Evolutionary conservation across 768 basidiomycete species (phyloP).

Genomic region (Leccinellum albellum): DNA sequence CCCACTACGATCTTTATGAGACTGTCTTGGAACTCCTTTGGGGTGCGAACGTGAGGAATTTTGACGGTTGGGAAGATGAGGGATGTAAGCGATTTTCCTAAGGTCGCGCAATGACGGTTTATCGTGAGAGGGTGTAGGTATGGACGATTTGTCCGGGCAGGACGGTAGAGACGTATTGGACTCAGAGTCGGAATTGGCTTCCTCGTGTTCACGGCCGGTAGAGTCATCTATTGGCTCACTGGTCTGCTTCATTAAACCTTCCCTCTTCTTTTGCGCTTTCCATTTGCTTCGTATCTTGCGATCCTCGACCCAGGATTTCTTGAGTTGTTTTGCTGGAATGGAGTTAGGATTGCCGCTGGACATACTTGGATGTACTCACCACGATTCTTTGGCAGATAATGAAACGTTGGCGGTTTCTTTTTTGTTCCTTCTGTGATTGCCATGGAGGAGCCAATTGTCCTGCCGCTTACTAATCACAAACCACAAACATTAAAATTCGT

Average conservation of each 20-base stretch:
- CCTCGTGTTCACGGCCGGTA: background rate
- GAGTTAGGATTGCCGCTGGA: conserved; percentile 1
- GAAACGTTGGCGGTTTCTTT: conserved; percentile 68
- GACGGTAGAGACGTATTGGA: background rate
- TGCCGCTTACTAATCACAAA: conserved; percentile 25
- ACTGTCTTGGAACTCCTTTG: conserved; percentile 16
- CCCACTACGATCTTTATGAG: conserved; percentile 24
- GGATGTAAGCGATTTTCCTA: conserved; percentile 59
- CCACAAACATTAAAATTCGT: conserved; percentile 22
- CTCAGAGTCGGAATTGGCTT: background rate
- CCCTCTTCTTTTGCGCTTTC: conserved; percentile 64
- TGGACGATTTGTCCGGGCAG: conserved; percentile 1
- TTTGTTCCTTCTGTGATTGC: conserved; percentile 11
- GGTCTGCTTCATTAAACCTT: conserved; percentile 29
- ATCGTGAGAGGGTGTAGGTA: conserved; percentile 4
- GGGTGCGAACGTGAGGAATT: conserved; percentile 43
- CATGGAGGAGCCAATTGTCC: background rate
- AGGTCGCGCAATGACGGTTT: conserved; percentile 52
- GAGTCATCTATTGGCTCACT: background rate
- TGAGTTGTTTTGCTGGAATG: conserved; percentile 69
- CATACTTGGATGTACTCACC: conserved; percentile 40
- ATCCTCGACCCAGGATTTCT: conserved; percentile 74
- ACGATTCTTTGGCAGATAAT: conserved; percentile 57
- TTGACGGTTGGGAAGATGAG: conserved; percentile 52
- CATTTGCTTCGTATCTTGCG: conserved; percentile 77